Base-by-base conservation (phyloP, 176 grass and related monocot species). In the Elymus sibiricus region DNA sequence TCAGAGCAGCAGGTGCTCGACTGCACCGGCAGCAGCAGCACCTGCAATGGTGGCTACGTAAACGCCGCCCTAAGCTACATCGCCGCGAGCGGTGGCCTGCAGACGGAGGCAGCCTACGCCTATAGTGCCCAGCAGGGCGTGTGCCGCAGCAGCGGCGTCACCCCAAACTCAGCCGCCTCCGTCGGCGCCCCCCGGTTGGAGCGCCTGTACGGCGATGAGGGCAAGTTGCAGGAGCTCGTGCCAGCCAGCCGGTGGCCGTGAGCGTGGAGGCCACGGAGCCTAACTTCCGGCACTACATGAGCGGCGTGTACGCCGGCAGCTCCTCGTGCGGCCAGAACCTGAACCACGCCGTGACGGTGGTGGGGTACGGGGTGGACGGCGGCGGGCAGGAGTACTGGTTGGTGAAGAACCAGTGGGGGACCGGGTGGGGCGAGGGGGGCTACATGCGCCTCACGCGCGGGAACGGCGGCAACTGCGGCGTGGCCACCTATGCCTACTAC, bases 351-450 rank as follows among this genome's bases (percentile, higher is more conserved):
- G 73, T 92, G 19, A 80, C 84, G 13, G 75, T 86, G 17, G 82
- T 95, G 26, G 85, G 93, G 19, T 95, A 92, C 66, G 88, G 87
- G 26, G 26, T 67, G 59, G 70, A 25, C 44, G 17, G 15, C 4
- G 69, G 21, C 13, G 68, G 87, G 10, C 74, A 55, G 21, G 78
- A 78, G 63, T 92, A 92, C 74, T 88, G 90, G 93, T 15, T 88
- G 65, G 46, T 95, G 49, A 95, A 95, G 85, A 95, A 95, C 68
- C 91, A 88, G 16, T 95, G 90, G 90, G 93, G 90, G 4, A 21
- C 62, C 49, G 16, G 40, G 29, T 95, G 93, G 93, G 93, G 90
- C 7, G 87, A 92, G 82, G 42, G 32, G 21, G 90, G 90, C 11
- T 92, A 92, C 75, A 86, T 90, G 82, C 82, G 90, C 59, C 17